A percentile compares a stretch with the other conserved stretches of the same genome.
phyloP scores from a whole-genome alignment of 2,329 filamentous ascomycete genomes.

The Chrysoporthe deuterocubensis region DNA sequence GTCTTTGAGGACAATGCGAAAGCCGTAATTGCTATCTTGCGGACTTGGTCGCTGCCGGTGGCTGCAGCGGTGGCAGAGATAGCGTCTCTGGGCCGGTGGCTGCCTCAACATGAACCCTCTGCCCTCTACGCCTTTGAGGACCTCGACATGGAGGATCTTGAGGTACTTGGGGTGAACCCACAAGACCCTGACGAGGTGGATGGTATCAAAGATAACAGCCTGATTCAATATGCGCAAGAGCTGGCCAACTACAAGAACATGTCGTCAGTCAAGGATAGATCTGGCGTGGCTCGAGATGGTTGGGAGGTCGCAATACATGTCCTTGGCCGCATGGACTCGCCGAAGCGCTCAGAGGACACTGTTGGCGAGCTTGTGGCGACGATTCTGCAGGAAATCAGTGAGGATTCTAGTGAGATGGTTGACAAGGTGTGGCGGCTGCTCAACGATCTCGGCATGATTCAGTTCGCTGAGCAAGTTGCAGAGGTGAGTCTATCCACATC shows the following conservation, averaged over 20 bases:
- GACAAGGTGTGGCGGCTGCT: constrained; percentile 83
- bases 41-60: constrained; percentile 79
- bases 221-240: constrained; percentile 75
- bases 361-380: constrained; percentile 74
- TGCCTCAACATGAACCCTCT: constrained; percentile 62
- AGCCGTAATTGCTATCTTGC: constrained; percentile 73
- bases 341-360: constrained; percentile 70
- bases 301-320: constrained; percentile 91
- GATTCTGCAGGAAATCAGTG: constrained; percentile 63
- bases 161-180: constrained; percentile 73
- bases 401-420: constrained; percentile 72
- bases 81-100: constrained; percentile 82
- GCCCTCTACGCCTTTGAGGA: constrained; percentile 63
- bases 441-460: constrained; percentile 75
- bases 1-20: constrained; percentile 83
- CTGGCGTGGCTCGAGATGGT: constrained; percentile 61
- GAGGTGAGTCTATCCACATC: constrained; percentile 64
- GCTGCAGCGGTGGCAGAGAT: constrained; percentile 81
- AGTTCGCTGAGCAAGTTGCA: constrained; percentile 79
- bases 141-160: constrained; percentile 82
- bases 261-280: constrained; percentile 38
- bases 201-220: constrained; percentile 77
- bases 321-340: constrained; percentile 78
- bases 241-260: constrained; percentile 62
- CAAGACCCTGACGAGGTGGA: constrained; percentile 62